Evolutionary conservation across 345 rosid species (phyloP), one percentile per base, ranked within the genome.

Genomic region (Hirschfeldia incana): DNA sequence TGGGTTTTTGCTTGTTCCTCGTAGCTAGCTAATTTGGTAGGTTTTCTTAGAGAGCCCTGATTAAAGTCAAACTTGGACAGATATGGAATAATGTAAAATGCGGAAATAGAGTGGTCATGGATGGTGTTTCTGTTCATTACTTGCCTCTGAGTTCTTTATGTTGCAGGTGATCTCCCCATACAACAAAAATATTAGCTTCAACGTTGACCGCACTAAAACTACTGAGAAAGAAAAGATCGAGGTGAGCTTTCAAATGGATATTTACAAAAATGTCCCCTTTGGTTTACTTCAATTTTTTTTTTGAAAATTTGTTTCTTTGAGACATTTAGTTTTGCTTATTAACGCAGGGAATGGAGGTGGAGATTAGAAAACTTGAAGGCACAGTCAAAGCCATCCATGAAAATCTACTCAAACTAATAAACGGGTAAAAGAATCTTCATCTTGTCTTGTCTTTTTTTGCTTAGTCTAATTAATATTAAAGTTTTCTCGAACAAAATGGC

Each of bases 201-300:
- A 76, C 83, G 75, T 94, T 46, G 97, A 94, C 63, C 93, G 98
- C 49, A 42, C 4, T 97, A 92, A 81, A 85, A 88, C 79, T 36
- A 98, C 96, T 2, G 90, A 76, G 81, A 95, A 89, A 76, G 97
- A 95, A 78, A 91, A 93, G 85, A 90, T 95, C 36, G 89, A 93
- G 90, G 97, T 83, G 61, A 83, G 86, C 55, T 67, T 46, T 11
- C 7, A 0, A 27, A 42, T 42, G 5, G 29, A 4, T 27, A 27
- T 63, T 9, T 42, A 42, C 49, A 42, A 3, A 42, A 42, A 42
- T 42, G n/a, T 42, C 49, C 13, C 49, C n/a, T 42, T 36, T 36
- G 39, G 39, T 36, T 36, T 36, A 49, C 21, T 39, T 53, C 49
- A 42, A 36, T 36, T 42, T 42, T 42, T 6, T 42, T 42, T 42